Evolutionary conservation across 768 basidiomycete species (phyloP).

Genomic region (Dioszegia hungarica): DNA sequence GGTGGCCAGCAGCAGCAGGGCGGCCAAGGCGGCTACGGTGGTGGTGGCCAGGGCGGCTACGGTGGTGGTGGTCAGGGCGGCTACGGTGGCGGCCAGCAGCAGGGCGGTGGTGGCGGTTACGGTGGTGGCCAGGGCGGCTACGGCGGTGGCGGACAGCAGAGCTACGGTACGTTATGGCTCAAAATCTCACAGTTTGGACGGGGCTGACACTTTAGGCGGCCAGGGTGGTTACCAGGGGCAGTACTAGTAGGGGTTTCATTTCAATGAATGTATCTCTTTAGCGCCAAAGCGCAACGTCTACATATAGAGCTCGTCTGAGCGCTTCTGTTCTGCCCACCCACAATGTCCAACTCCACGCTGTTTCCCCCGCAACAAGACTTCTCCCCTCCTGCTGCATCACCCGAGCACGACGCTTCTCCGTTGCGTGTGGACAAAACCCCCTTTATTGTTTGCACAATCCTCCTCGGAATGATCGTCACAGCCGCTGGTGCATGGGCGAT

Average conservation of each 20-base stretch:
- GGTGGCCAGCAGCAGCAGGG: constrained; percentile 20
- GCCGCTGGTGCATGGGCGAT: too few relatives aligned
- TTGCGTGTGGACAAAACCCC: too few relatives aligned
- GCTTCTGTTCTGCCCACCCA: background rate
- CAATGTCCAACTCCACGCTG: background rate
- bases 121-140: constrained; percentile 2
- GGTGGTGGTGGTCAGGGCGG: constrained; percentile 38
- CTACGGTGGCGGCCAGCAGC: constrained; percentile 22
- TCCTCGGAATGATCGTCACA: too few relatives aligned
- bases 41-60: constrained; percentile 6
- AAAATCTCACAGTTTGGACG: background rate
- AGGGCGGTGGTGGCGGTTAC: constrained; percentile 2
- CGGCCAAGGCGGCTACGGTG: background rate
- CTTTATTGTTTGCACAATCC: too few relatives aligned
- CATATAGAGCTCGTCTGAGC: background rate
- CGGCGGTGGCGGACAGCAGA: constrained; percentile 14
- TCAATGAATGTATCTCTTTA: constrained; percentile 7
- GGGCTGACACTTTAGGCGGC: background rate
- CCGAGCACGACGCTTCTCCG: too few relatives aligned
- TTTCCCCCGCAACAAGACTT: too few relatives aligned
- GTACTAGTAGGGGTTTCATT: constrained; percentile 11
- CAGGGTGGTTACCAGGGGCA: constrained; percentile 10
- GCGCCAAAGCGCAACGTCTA: background rate
- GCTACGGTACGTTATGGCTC: constrained; percentile 26
- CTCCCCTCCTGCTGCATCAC: too few relatives aligned